Percentiles rank a stretch among this genome's conserved stretches.
Evolutionary conservation across 257 asterid genomes (phyloP).

Genomic region (Paulownia fortunei): DNA sequence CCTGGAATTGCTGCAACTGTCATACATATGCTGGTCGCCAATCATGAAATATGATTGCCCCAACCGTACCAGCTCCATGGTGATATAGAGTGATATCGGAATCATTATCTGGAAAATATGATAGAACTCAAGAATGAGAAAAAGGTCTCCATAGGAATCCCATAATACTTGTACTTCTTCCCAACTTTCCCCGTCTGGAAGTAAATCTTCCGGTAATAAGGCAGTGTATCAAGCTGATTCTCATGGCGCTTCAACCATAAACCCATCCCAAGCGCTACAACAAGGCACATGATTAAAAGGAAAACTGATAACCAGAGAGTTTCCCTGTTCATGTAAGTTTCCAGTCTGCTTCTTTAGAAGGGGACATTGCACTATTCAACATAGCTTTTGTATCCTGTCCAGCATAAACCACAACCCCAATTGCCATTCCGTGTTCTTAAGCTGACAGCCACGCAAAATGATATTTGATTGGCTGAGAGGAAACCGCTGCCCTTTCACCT

Average conservation of each 20-base stretch:
- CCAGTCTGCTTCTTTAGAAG: constrained; percentile 97
- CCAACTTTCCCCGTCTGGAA: constrained; percentile 60
- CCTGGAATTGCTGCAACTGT: constrained; percentile 70
- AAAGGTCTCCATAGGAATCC: constrained; percentile 93
- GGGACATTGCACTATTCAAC: constrained; percentile 91
- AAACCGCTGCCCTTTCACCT: constrained; percentile 67
- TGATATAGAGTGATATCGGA: constrained; percentile 95
- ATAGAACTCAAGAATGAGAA: constrained; percentile 93
- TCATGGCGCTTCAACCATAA: constrained; percentile 80
- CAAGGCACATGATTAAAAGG: constrained; percentile 85
- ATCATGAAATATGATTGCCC: constrained; percentile 99
- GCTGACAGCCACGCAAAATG: constrained; percentile 96
- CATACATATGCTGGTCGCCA: constrained; percentile 90
- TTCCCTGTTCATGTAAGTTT: constrained; percentile 94
- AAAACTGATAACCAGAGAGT: constrained; percentile 92
- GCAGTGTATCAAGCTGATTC: constrained; percentile 77
- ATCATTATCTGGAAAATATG: constrained; percentile 98
- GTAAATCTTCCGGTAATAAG: constrained; percentile 83
- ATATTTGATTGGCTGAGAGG: constrained; percentile 95
- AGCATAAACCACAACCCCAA: constrained; percentile 98
- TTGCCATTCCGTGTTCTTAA: constrained; percentile 94
- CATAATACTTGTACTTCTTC: constrained; percentile 72
- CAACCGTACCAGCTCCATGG: constrained; percentile 98
- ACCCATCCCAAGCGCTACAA: constrained; percentile 88
- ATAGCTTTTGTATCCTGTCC: constrained; percentile 98